Evolutionary conservation across 2,329 filamentous ascomycete genomes (phyloP).

Genomic region (Aschersonia sp.): DNA sequence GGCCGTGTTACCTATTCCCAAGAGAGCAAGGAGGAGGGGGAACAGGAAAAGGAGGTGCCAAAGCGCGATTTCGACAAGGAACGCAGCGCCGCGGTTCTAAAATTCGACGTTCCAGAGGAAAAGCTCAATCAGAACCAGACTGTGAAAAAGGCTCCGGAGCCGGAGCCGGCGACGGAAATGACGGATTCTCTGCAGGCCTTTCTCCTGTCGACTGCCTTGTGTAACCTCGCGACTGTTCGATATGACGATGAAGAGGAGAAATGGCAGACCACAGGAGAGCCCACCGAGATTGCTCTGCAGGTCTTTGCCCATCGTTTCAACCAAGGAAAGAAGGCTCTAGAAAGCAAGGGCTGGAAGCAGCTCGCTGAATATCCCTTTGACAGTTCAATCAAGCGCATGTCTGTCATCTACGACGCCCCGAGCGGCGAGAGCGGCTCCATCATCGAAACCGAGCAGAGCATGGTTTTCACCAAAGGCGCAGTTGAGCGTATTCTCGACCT

Average conservation of each 20-base stretch:
- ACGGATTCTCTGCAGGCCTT: constrained; percentile 36
- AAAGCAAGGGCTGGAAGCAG: constrained; percentile 42
- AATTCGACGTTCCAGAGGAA: constrained; percentile 47
- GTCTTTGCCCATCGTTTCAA: constrained; percentile 59
- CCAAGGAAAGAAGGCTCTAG: constrained; percentile 37
- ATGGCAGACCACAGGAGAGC: constrained; percentile 56
- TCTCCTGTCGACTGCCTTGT: constrained; percentile 43
- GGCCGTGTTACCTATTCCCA: constrained; percentile 36
- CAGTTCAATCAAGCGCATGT: constrained; percentile 67
- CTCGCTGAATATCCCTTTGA: constrained; percentile 67
- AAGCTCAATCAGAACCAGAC: constrained; percentile 24
- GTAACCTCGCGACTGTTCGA: constrained; percentile 48
- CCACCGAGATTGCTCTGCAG: constrained; percentile 64
- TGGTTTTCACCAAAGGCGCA: constrained; percentile 48
- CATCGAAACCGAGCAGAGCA: constrained; percentile 26
- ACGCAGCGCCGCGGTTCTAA: constrained; percentile 44
- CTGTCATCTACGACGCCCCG: constrained; percentile 50
- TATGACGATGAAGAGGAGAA: constrained; percentile 36
- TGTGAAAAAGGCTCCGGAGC: constrained; percentile 12
- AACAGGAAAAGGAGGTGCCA: constrained; percentile 19
- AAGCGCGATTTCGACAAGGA: constrained; percentile 44
- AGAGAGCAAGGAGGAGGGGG: constrained; percentile 15
- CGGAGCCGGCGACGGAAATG: constrained; percentile 26
- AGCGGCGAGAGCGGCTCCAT: constrained; percentile 21
- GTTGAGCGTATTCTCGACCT: constrained; percentile 46